Conservation (phyloP, 148 eudicot species). For the Diospyros lotus region DNA sequence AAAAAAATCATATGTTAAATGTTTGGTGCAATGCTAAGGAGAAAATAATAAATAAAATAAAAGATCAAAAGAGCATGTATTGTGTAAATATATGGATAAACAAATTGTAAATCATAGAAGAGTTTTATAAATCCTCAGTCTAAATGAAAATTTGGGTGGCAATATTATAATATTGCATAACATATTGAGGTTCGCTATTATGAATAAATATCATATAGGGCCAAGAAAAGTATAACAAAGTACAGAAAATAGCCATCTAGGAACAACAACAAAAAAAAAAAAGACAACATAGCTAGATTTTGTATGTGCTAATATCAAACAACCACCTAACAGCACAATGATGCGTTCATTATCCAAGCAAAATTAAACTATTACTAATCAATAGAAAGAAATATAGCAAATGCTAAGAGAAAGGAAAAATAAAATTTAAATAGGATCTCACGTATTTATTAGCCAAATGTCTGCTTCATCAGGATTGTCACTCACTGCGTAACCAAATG, state of each 20-base stretch:
- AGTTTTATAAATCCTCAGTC: neutral
- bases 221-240: neutral
- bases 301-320: neutral
- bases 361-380: conserved; percentile 5
- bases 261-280: neutral
- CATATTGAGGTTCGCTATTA: neutral
- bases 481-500: conserved; percentile 77
- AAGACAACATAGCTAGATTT: neutral
- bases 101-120: too few relatives aligned
- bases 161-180: neutral
- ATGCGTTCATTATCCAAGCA: neutral
- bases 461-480: conserved; percentile 87
- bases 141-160: neutral
- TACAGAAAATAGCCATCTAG: too few relatives aligned
- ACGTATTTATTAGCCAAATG: conserved; percentile 97
- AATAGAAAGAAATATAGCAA: conserved; percentile 5
- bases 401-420: neutral
- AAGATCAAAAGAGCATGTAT: too few relatives aligned
- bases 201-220: neutral
- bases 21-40: too few relatives aligned
- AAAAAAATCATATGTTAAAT: too few relatives aligned
- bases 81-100: too few relatives aligned
- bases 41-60: too few relatives aligned
- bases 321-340: neutral
- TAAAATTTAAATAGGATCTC: conserved; percentile 25